A percentile compares a stretch with the other conserved stretches of the same genome.
These are phyloP conservation scores for Ascochyta rabiei DNA, from an alignment of 2,329 filamentous ascomycete species.

Conservation along the genomic window DNA sequence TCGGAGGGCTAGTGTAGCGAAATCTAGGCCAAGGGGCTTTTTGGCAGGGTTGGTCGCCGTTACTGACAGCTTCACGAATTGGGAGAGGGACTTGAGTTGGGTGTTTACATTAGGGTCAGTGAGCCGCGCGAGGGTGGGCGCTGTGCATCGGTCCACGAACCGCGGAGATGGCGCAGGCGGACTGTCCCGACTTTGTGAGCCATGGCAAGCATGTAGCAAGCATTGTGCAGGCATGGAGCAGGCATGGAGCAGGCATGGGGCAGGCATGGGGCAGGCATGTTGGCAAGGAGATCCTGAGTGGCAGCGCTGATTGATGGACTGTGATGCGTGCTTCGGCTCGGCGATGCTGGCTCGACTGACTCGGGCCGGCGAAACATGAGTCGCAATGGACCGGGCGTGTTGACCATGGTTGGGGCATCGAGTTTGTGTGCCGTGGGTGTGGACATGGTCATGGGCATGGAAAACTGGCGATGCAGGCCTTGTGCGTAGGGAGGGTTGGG, in stretches of 20 bases:
- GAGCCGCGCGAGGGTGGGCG: constrained; percentile 19
- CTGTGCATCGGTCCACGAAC: constrained; percentile 21
- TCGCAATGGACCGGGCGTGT: constrained; percentile 8
- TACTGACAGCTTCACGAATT: background rate
- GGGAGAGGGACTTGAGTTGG: background rate
- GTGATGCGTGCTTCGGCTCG: constrained; percentile 18
- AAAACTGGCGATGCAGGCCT: background rate
- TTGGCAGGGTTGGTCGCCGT: background rate
- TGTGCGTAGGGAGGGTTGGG: background rate
- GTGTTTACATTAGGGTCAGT: constrained; percentile 35
- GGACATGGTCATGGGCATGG: background rate
- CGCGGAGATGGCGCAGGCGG: constrained; percentile 28
- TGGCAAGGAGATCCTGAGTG: constrained; percentile 16
- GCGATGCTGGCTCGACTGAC: constrained; percentile 14
- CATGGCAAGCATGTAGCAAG: constrained; percentile 5
- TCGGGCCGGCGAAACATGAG: constrained; percentile 11
- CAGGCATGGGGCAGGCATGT: constrained; percentile 15
- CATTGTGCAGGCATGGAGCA: constrained; percentile 17
- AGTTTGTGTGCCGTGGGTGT: background rate
- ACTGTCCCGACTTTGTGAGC: constrained; percentile 27
- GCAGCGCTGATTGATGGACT: constrained; percentile 7
- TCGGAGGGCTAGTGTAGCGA: background rate
- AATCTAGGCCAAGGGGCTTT: constrained; percentile 14
- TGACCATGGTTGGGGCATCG: background rate
- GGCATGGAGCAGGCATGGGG: constrained; percentile 17